Base-by-base conservation (phyloP, 2,329 filamentous ascomycete genomes). In the Neophaeococcomyces aloes region DNA sequence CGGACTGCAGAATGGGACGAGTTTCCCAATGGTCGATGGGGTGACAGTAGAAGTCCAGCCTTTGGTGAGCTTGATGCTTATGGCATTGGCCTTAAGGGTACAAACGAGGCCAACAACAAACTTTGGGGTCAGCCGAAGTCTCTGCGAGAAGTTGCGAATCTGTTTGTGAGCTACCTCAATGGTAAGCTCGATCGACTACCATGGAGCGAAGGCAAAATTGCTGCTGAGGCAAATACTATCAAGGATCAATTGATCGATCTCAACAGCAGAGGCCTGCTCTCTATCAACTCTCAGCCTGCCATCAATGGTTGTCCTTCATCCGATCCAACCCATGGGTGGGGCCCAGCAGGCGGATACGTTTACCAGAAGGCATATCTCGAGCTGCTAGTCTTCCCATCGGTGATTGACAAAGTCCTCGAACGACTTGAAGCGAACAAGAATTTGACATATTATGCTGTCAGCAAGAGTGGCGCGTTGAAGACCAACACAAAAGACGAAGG, bases 1-100 rank as follows among this genome's bases (percentile, higher is more conserved):
- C 86, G 91, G 44, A 98, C 91, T 1, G 88, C 95, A 61, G 89
- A 95, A 55, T 98, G 91, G 91, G 91, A 98, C 57, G 91, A 98
- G 63, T 98, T 95, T 57, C 91, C 91, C 44, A 98, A 98, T 70
- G 91, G 91, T 36, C 83, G 91, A 64, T 98, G 91, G 91, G 93
- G 91, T 65, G 91, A 98, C 64, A 89, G 88, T 41, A 78, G 91
- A 52, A 96, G 89, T 46, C 91, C 91, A 48, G 91, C 91, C 39
- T 98, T 95, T 59, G 91, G 91, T 57, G 87, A 95, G 64, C 71
- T 96, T 41, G 89, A 96, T 64, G 81, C 86, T 7, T 96, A 98
- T 59, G 89, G 88, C 33, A 86, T 96, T 56, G 87, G 88, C 34
- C 67, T 98, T 56, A 93, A 89, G 54, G 91, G 91, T 23, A 93